Evolutionary conservation across 1,139 yeast genomes (phyloP).

Genomic region (Geotrichum carabidarum): DNA sequence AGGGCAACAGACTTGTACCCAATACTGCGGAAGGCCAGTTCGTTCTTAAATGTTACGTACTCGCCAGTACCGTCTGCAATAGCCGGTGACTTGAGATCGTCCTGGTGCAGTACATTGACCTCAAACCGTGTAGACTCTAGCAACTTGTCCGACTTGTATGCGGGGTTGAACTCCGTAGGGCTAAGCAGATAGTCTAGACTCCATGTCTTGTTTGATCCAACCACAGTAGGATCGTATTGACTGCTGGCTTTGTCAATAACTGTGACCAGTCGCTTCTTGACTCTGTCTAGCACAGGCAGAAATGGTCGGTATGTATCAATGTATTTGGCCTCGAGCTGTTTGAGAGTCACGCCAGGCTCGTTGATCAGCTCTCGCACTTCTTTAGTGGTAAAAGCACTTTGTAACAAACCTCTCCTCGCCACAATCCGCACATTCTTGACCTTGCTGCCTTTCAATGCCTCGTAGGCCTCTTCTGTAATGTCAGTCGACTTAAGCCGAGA

Average conservation of each 20-base stretch:
- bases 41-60: slow-evolving; percentile 44
- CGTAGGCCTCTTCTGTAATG: slow-evolving; percentile 59
- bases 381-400: slow-evolving; percentile 84
- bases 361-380: slow-evolving; percentile 82
- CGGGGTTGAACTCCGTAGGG: slow-evolving; percentile 53
- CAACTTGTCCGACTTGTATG: slow-evolving; percentile 36
- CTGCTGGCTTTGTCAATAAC: slow-evolving; percentile 50
- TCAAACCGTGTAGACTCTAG: slow-evolving; percentile 50
- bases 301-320: slow-evolving; percentile 43
- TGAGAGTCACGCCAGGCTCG: slow-evolving; percentile 54
- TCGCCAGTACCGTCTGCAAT: slow-evolving; percentile 45
- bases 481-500: slow-evolving; percentile 57
- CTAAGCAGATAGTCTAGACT: slow-evolving; percentile 61
- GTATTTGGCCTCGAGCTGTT: slow-evolving; percentile 47
- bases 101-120: slow-evolving; percentile 43
- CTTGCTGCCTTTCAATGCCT: slow-evolving; percentile 46
- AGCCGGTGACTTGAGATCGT: slow-evolving; percentile 28
- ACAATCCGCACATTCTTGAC: slow-evolving; percentile 65
- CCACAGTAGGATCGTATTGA: slow-evolving; percentile 33
- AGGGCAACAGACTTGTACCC: slow-evolving; percentile 76
- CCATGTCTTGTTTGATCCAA: slow-evolving; percentile 48
- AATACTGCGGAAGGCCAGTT: slow-evolving; percentile 73
- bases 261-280: slow-evolving; percentile 62
- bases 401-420: slow-evolving; percentile 73
- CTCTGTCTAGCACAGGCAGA: slow-evolving; percentile 49